Percentiles rank a stretch among this genome's conserved stretches.
These are phyloP conservation scores for Pythium biforme DNA, from an alignment of 352 stramenopile species.

Conservation along the genomic window DNA sequence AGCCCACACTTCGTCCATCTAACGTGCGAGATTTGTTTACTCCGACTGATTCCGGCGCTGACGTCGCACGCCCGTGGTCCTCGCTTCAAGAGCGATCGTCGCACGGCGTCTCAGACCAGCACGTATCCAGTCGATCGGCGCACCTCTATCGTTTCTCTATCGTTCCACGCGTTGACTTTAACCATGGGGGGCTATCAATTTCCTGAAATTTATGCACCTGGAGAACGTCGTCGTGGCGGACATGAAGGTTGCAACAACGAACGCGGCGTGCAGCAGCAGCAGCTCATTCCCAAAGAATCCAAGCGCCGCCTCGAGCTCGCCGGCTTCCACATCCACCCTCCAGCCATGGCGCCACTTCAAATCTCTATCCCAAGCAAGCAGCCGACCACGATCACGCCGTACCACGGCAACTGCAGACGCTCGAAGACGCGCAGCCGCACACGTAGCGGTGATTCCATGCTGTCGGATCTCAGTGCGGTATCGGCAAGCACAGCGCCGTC, in stretches of 20 bases:
- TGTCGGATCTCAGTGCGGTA: not conserved
- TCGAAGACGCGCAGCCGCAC: slow-evolving; percentile 2
- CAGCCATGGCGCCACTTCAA: not conserved
- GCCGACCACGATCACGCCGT: not conserved
- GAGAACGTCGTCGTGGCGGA: too few relatives aligned
- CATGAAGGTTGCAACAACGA: not conserved
- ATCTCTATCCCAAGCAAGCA: not conserved
- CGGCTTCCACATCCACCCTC: slow-evolving; percentile 3
- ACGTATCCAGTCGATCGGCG: too few relatives aligned
- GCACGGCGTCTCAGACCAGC: too few relatives aligned
- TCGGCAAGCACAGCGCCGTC: not conserved
- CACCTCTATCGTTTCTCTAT: too few relatives aligned
- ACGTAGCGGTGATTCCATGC: not conserved
- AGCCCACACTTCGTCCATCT: too few relatives aligned
- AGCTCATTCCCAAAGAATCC: slow-evolving; percentile 16
- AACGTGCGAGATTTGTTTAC: too few relatives aligned
- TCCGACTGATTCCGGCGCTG: too few relatives aligned
- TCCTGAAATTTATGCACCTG: too few relatives aligned
- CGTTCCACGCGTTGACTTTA: too few relatives aligned
- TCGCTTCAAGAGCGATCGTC: too few relatives aligned
- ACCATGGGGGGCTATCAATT: too few relatives aligned
- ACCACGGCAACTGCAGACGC: slow-evolving; percentile 13
- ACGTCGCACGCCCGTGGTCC: too few relatives aligned
- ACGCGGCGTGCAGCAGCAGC: not conserved
- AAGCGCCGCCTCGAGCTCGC: slow-evolving; percentile 16